Percentiles rank a stretch among this genome's conserved stretches.
These are phyloP conservation scores for Boeremia lycopersici DNA, from an alignment of 2,329 filamentous ascomycete genomes.

Conservation along the genomic window DNA sequence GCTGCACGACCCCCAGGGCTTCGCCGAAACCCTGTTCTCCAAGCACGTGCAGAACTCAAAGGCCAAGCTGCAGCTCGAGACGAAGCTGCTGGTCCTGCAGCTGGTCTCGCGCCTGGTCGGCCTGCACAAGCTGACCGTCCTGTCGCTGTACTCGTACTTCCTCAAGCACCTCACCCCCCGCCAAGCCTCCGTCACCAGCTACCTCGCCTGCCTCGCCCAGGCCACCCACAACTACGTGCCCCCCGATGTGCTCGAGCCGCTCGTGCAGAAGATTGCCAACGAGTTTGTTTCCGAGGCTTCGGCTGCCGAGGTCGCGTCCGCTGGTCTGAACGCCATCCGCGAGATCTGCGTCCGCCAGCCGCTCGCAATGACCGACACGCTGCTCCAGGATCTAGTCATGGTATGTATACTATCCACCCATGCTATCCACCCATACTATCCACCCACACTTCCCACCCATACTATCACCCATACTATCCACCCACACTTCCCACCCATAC, in stretches of 20 bases:
- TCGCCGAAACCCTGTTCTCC: slow-evolving; percentile 85
- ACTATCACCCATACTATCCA: no score
- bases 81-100: slow-evolving; percentile 87
- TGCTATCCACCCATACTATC: not conserved
- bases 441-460: no score
- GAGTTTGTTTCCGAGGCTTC: slow-evolving; percentile 97
- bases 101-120: slow-evolving; percentile 90
- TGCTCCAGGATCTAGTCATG: slow-evolving; percentile 94
- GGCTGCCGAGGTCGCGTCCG: slow-evolving; percentile 86
- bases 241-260: slow-evolving; percentile 86
- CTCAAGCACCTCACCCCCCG: slow-evolving; percentile 85
- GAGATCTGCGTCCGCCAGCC: slow-evolving; percentile 93
- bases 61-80: slow-evolving; percentile 83
- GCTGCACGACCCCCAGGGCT: slow-evolving; percentile 91
- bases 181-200: slow-evolving; percentile 89
- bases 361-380: slow-evolving; percentile 91
- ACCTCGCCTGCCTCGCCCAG: slow-evolving; percentile 90
- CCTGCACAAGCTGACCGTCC: slow-evolving; percentile 87
- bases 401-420: slow-evolving; percentile 6
- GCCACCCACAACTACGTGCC: slow-evolving; percentile 90
- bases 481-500: no score
- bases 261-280: slow-evolving; percentile 94
- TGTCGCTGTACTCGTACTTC: slow-evolving; percentile 95
- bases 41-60: slow-evolving; percentile 90
- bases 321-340: slow-evolving; percentile 91